Conservation (phyloP, 768 basidiomycete species). For the Tulasnella sp. region DNA sequence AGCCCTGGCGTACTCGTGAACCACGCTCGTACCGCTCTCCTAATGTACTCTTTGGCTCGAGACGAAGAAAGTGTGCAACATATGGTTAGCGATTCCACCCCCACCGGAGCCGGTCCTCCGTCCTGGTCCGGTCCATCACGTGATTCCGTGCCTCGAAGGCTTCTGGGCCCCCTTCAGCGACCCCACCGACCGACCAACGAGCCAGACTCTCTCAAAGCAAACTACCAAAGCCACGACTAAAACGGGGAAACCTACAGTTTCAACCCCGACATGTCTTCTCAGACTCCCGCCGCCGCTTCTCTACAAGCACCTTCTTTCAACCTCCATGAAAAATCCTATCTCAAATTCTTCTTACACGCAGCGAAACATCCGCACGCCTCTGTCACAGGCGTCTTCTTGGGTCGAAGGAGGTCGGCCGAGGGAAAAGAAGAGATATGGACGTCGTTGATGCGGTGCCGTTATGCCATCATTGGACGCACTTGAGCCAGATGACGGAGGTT, state of each 20-base stretch:
- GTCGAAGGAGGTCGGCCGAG: slow-evolving; percentile 35
- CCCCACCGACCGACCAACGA: not conserved
- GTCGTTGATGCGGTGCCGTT: slow-evolving; percentile 59
- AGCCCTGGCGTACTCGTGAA: too few species aligned
- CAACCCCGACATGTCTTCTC: slow-evolving; percentile 1
- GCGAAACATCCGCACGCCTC: slow-evolving; percentile 67
- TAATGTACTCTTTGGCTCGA: too few species aligned
- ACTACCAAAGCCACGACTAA: not conserved
- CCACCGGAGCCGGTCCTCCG: not conserved
- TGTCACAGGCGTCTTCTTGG: slow-evolving; percentile 75
- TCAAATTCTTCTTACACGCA: slow-evolving; percentile 69
- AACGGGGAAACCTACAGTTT: not conserved
- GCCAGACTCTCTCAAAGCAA: not conserved
- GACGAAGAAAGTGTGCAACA: too few species aligned
- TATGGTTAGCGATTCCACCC: not conserved
- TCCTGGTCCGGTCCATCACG: not conserved
- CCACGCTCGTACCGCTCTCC: too few species aligned
- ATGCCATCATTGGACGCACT: slow-evolving; percentile 75
- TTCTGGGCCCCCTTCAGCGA: not conserved
- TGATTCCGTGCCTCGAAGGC: not conserved
- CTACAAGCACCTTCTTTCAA: not conserved
- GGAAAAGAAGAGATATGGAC: slow-evolving; percentile 14
- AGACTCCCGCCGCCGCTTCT: not conserved
- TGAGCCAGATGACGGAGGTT: slow-evolving; percentile 81
- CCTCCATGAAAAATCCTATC: slow-evolving; percentile 41